Evolutionary conservation across 441 rosid species (phyloP).

Genomic region (Theobroma grandiflorum): DNA sequence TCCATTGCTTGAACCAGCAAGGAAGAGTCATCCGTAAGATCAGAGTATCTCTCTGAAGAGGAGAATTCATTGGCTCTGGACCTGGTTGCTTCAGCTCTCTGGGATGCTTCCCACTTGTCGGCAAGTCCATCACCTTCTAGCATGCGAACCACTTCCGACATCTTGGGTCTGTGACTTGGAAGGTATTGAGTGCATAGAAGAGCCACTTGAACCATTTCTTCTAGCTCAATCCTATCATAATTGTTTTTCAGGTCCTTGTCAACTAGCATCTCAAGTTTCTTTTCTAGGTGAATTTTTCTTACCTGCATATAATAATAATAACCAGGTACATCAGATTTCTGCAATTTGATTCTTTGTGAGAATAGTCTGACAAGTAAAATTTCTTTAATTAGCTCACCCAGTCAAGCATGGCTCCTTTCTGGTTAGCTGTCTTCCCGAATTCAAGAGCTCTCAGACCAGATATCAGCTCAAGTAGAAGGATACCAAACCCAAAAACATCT

Average conservation of each 20-base stretch:
- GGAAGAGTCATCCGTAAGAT: conserved; percentile 88
- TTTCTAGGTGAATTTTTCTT: conserved; percentile 84
- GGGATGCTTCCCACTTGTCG: conserved; percentile 98
- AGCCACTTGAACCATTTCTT: conserved; percentile 90
- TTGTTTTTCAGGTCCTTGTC: conserved; percentile 82
- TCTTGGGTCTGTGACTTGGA: conserved; percentile 85
- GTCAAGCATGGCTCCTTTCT: conserved; percentile 88
- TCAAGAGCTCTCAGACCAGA: conserved; percentile 85
- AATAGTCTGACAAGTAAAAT: not conserved
- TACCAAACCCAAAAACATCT: conserved; percentile 94
- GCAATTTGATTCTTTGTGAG: not conserved
- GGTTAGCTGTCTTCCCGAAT: conserved; percentile 79
- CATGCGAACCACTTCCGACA: conserved; percentile 97
- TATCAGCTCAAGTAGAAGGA: conserved; percentile 81
- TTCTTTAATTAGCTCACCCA: conserved; percentile 59
- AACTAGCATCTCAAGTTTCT: conserved; percentile 76
- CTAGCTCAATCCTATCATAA: conserved; percentile 80
- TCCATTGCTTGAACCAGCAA: conserved; percentile 93
- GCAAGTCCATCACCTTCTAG: conserved; percentile 96
- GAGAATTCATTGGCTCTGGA: conserved; percentile 71
- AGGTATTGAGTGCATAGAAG: conserved; percentile 81
- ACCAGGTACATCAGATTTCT: not conserved
- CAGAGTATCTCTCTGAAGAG: conserved; percentile 84
- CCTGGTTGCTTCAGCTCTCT: conserved; percentile 66
- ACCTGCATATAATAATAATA: conserved; percentile 51